These are phyloP conservation scores for Lichtheimia ramosa DNA, from an alignment of 371 early-diverging fungal genomes.

Conservation along the genomic window DNA sequence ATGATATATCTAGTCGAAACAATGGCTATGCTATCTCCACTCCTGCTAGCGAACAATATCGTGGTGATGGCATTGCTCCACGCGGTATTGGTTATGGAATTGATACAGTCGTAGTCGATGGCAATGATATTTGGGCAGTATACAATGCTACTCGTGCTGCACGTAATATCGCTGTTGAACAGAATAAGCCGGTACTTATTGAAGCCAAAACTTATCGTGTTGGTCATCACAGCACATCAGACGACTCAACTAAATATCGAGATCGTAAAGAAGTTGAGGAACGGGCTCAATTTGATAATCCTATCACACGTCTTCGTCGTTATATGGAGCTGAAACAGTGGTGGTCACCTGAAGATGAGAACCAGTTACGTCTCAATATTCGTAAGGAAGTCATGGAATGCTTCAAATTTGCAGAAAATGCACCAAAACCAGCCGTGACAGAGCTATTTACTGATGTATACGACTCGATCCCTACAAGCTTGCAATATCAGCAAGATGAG, in stretches of 20 bases:
- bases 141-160: slow-evolving; percentile 91
- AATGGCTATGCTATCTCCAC: slow-evolving; percentile 99
- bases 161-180: slow-evolving; percentile 74
- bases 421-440: slow-evolving; percentile 82
- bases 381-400: slow-evolving; percentile 73
- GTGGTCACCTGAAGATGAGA: slow-evolving; percentile 87
- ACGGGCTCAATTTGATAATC: slow-evolving; percentile 79
- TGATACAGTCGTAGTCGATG: slow-evolving; percentile 95
- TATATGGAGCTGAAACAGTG: slow-evolving; percentile 83
- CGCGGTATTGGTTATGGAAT: slow-evolving; percentile 98
- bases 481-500: slow-evolving; percentile 80
- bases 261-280: slow-evolving; percentile 85
- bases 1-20: slow-evolving; percentile 77
- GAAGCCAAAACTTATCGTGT: slow-evolving; percentile 98
- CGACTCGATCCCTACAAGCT: slow-evolving; percentile 76
- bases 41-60: slow-evolving; percentile 92
- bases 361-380: slow-evolving; percentile 53
- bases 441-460: slow-evolving; percentile 95
- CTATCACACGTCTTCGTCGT: slow-evolving; percentile 86
- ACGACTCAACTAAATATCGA: slow-evolving; percentile 94
- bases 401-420: slow-evolving; percentile 84
- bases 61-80: slow-evolving; percentile 94
- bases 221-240: slow-evolving; percentile 96
- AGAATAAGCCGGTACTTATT: slow-evolving; percentile 88
- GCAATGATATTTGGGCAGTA: slow-evolving; percentile 96